These are phyloP conservation scores for Rhynchosporium secalis DNA, from an alignment of 2,329 filamentous ascomycete genomes.

Conservation along the genomic window DNA sequence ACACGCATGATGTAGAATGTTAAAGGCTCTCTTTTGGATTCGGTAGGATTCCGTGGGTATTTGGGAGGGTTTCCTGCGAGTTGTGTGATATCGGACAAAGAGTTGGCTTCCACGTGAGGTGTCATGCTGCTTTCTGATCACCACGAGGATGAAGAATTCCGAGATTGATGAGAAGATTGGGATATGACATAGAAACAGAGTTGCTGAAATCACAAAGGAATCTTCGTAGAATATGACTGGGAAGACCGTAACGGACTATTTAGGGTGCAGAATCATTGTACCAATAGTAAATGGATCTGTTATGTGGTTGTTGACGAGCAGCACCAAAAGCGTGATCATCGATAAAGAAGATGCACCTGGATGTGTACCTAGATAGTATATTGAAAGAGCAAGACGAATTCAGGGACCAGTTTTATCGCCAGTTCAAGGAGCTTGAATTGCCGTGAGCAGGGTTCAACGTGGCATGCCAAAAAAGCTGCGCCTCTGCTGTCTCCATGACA, in stretches of 20 bases:
- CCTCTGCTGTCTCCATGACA: conserved; percentile 7
- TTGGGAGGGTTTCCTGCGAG: conserved; percentile 84
- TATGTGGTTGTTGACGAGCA: too few relatives aligned
- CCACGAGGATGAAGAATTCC: background rate
- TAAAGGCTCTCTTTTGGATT: conserved; percentile 67
- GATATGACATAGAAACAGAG: too few relatives aligned
- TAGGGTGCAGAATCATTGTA: background rate
- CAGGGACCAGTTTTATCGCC: background rate
- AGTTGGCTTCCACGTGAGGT: conserved; percentile 69
- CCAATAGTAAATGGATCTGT: too few relatives aligned
- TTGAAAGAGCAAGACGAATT: background rate
- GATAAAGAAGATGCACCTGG: too few relatives aligned
- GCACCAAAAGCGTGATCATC: too few relatives aligned
- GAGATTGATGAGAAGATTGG: background rate
- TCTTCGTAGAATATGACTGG: background rate
- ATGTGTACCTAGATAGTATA: too few relatives aligned
- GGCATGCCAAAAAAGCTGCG: conserved; percentile 1
- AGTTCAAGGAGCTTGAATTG: background rate
- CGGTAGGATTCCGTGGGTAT: conserved; percentile 76
- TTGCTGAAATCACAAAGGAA: background rate
- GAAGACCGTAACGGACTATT: background rate
- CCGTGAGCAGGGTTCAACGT: conserved; percentile 7
- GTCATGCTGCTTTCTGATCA: conserved; percentile 14
- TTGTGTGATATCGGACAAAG: conserved; percentile 74
- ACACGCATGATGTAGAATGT: conserved; percentile 91